Base-by-base conservation (phyloP, 192 early-diverging fungal genomes). In the Backusella parvicylindrica region DNA sequence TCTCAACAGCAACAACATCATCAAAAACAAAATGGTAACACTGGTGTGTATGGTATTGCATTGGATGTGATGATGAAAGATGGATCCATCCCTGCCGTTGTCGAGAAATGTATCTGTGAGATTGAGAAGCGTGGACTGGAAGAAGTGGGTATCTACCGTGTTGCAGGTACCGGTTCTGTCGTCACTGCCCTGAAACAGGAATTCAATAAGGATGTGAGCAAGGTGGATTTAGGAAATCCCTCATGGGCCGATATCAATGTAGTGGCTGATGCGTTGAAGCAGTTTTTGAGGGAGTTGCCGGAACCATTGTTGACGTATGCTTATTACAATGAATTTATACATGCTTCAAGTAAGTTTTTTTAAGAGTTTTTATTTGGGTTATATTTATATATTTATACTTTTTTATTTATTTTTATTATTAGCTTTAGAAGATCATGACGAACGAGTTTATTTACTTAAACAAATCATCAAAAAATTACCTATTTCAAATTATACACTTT, bases 261-360 rank as follows among this genome's bases (percentile, higher is more conserved):
- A 7, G 86, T 98, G 6, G 95, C 95, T 0, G 95, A 94, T 64
- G 89, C 96, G 43, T 80, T 97, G 81, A 98, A 98, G 83, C 95
- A 93, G 80, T 99, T 97, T 81, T 83, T 99, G 73, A 89, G 97
- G 18, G 95, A 96, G 50, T 77, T 99, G 69, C 97, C 97, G 0
- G 96, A 99, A 72, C 95, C 96, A 2, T 78, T 99, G 63, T 87
- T 96, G 77, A 98, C 97, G 2, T 94, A 85, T 82, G 86, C 88
- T 53, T 84, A 95, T 35, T 92, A 96, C 75, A 89, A 93, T 23
- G 85, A 93, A 18, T 95, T 96, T 81, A 89, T 97, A 69, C 85
- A 91, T 65, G 91, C 90, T 0, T 86, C 88, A 30, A 80, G 86
- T 87, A 85, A 70, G 37, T 38, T 53, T 53, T 28, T 63, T 50